phyloP scores from a whole-genome alignment of 768 basidiomycete genomes.

The Postia placenta region DNA sequence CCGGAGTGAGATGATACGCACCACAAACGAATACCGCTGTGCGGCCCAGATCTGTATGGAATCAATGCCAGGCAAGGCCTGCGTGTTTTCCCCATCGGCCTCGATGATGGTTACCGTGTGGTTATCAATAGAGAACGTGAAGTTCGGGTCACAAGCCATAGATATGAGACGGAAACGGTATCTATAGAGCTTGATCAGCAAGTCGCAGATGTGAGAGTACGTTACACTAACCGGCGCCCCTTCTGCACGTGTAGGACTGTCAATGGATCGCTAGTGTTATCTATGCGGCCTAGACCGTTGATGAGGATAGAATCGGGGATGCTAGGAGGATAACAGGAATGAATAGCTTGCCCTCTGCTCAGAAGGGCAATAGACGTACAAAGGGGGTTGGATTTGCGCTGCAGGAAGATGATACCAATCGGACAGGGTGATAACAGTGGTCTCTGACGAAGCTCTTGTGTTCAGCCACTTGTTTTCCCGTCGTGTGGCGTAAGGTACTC shows the following conservation, averaged over 20 bases:
- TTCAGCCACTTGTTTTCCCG: constrained; percentile 14
- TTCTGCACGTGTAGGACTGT: constrained; percentile 16
- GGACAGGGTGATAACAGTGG: constrained; percentile 40
- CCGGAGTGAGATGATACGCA: constrained; percentile 5
- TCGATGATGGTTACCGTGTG: constrained; percentile 44
- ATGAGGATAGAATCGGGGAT: constrained; percentile 35
- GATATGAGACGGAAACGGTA: constrained; percentile 10
- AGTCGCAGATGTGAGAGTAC: neutral
- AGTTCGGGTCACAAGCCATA: constrained; percentile 24
- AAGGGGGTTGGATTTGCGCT: constrained; percentile 6
- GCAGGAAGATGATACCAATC: constrained; percentile 35
- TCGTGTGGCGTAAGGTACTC: neutral
- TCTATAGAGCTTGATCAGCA: neutral
- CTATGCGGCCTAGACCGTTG: constrained; percentile 38
- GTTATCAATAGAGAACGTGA: constrained; percentile 39
- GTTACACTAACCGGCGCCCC: constrained; percentile 13
- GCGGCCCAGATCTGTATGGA: constrained; percentile 36
- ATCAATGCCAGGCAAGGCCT: constrained; percentile 33
- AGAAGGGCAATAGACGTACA: constrained; percentile 8
- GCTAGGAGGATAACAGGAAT: constrained; percentile 3
- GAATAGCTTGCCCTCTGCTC: too few species aligned
- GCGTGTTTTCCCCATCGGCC: constrained; percentile 34
- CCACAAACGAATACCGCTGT: constrained; percentile 26
- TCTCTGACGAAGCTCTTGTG: constrained; percentile 26
- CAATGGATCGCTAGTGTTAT: constrained; percentile 28